Evolutionary conservation across 176 grass and related monocot species (phyloP), one percentile per base, ranked within the genome.

Genomic region (Cenchrus purpureus): DNA sequence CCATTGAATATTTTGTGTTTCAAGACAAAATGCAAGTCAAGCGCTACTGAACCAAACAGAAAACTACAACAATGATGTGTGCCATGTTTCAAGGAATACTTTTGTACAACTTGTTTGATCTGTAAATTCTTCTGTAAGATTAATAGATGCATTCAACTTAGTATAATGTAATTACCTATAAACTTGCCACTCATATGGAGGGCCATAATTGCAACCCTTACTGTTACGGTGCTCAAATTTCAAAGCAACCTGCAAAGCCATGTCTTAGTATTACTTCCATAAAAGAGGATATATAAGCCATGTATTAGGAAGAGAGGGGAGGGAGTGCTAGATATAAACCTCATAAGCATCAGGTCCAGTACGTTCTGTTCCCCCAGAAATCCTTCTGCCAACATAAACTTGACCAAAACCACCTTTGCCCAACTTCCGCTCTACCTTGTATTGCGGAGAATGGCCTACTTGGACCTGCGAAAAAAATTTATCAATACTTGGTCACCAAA

Each of bases 141-240:
- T 7, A 68, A 83, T 50, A 51, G 34, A 32, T 4, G 25, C 51
- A 80, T 19, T 82, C 32, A 77, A 34, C 22, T 74, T 78, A 71
- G 74, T 79, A 86, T 82, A 77, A 62, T 55, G 28, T 60, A 73
- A 76, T 89, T 98, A 98, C 96, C 89, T 95, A 69, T 98, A 95
- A 67, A 98, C 96, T 73, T 95, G 93, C 96, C 96, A 98, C 87
- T 98, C 96, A 74, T 98, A 98, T 75, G 96, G 96, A 84, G 96
- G 96, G 50, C 96, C 96, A 85, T 92, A 95, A 79, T 90, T 98
- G 89, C 96, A 98, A 54, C 96, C 96, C 83, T 95, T 98, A 79
- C 96, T 98, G 91, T 88, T 98, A 52, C 93, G 96, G 40, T 98
- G 96, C 87, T 98, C 96, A 78, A 98, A 95, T 94, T 98, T 98